phyloP scores from a whole-genome alignment of 257 asterid genomes.

The Primulina tabacum region DNA sequence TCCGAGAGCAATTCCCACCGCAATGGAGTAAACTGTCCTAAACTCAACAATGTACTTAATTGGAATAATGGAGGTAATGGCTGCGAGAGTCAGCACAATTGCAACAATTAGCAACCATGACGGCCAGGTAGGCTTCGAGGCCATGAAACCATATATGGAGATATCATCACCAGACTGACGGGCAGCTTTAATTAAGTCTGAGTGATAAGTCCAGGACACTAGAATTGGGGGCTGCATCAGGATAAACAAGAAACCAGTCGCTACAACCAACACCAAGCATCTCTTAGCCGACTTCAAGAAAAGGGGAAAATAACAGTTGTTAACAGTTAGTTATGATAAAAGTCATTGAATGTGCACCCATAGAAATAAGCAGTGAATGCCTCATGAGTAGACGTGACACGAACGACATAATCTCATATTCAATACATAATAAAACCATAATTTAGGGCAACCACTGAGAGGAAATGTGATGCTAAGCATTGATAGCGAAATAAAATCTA shows the following conservation, averaged over 20 bases:
- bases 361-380: slow-evolving; percentile 4
- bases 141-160: slow-evolving; percentile 90
- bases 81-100: slow-evolving; percentile 85
- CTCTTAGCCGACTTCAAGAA: slow-evolving; percentile 85
- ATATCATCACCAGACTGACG: slow-evolving; percentile 90
- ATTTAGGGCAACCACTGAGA: slow-evolving; percentile 7
- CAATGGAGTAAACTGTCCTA: slow-evolving; percentile 72
- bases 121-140: slow-evolving; percentile 91
- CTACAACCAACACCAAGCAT: slow-evolving; percentile 77
- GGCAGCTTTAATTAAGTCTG: slow-evolving; percentile 74
- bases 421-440: not conserved
- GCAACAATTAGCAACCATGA: slow-evolving; percentile 93
- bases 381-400: slow-evolving; percentile 8
- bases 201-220: slow-evolving; percentile 72
- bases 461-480: not conserved
- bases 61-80: slow-evolving; percentile 86
- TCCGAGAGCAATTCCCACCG: slow-evolving; percentile 87
- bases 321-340: slow-evolving; percentile 16
- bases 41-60: slow-evolving; percentile 80
- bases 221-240: slow-evolving; percentile 96
- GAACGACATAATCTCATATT: not conserved
- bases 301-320: slow-evolving; percentile 10
- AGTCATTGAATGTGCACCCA: not conserved
- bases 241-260: slow-evolving; percentile 76
- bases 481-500: not conserved